A percentile compares a stretch with the other conserved stretches of the same genome.
Evolutionary conservation across 306 rosid genomes (phyloP).

Genomic region (Trifolium fragiferum): DNA sequence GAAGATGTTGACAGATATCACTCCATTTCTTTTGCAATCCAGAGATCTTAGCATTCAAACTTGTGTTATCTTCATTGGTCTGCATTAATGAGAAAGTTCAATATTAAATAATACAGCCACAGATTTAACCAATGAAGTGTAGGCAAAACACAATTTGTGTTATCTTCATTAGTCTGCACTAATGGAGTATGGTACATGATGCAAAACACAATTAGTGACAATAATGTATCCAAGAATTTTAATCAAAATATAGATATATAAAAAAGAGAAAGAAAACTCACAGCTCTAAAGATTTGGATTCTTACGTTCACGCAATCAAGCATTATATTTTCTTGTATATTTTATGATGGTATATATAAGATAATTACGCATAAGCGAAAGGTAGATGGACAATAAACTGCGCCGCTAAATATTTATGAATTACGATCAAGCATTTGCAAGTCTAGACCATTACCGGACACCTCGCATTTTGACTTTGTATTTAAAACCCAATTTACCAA

Average conservation of each 20-base stretch:
- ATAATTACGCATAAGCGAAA: too few relatives aligned
- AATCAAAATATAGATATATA: slow-evolving; percentile 7
- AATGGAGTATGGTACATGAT: background rate
- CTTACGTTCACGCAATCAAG: background rate
- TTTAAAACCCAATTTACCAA: background rate
- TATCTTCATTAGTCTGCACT: too few relatives aligned
- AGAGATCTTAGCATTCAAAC: slow-evolving; percentile 47
- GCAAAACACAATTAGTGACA: slow-evolving; percentile 32
- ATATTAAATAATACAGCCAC: slow-evolving; percentile 46
- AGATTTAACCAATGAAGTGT: slow-evolving; percentile 31
- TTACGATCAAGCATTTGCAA: background rate
- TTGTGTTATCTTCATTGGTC: slow-evolving; percentile 61
- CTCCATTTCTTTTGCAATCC: slow-evolving; percentile 83
- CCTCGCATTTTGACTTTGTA: background rate
- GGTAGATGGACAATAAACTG: too few relatives aligned
- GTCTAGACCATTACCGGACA: background rate
- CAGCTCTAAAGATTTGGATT: background rate
- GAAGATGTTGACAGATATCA: slow-evolving; percentile 64
- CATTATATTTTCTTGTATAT: too few relatives aligned
- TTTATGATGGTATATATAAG: too few relatives aligned
- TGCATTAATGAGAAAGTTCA: slow-evolving; percentile 70
- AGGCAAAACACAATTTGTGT: too few relatives aligned
- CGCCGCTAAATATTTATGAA: too few relatives aligned
- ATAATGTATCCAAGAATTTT: slow-evolving; percentile 15
- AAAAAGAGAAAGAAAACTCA: background rate